phyloP scores from a whole-genome alignment of 306 rosid species.

The Prinsepia uniflora region DNA sequence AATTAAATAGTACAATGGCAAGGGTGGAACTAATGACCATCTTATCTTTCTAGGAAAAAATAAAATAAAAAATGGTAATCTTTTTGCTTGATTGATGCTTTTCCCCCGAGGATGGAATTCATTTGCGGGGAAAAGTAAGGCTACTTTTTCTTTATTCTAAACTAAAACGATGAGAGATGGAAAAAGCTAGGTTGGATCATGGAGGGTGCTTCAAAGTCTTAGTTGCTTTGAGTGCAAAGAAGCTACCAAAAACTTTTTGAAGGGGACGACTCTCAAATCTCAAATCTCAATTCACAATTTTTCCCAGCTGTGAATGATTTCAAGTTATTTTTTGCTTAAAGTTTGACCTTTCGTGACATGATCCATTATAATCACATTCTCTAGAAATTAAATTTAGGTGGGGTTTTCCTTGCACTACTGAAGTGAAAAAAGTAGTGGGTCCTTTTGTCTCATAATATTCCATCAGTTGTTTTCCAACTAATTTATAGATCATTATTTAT shows the following conservation, averaged over 20 bases:
- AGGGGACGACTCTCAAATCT: constrained; percentile 49
- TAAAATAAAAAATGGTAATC: constrained; percentile 29
- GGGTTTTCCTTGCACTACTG: constrained; percentile 55
- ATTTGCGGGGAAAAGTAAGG: constrained; percentile 43
- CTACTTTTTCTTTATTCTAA: constrained; percentile 57
- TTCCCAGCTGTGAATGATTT: constrained; percentile 62
- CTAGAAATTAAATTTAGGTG: constrained; percentile 18
- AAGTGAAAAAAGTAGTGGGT: constrained; percentile 49
- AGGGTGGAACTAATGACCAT: constrained; percentile 29
- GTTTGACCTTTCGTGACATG: constrained; percentile 85
- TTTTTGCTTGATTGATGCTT: constrained; percentile 77
- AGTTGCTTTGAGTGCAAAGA: constrained; percentile 96
- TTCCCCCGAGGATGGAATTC: constrained; percentile 36
- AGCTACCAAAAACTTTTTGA: constrained; percentile 74
- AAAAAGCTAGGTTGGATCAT: constrained; percentile 1
- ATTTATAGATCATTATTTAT: not conserved
- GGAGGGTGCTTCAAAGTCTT: constrained; percentile 60
- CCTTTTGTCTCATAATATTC: constrained; percentile 70
- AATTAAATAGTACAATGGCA: constrained; percentile 38
- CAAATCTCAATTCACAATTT: constrained; percentile 31
- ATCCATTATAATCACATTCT: constrained; percentile 9
- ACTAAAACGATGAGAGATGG: constrained; percentile 26
- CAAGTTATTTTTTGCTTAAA: constrained; percentile 75
- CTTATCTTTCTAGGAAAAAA: too few species aligned
- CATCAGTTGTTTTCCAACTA: constrained; percentile 50